Evolutionary conservation across 495 filamentous ascomycete species (phyloP), one percentile per base, ranked within the genome.

Genomic region (Tuber microsphaerosporum): DNA sequence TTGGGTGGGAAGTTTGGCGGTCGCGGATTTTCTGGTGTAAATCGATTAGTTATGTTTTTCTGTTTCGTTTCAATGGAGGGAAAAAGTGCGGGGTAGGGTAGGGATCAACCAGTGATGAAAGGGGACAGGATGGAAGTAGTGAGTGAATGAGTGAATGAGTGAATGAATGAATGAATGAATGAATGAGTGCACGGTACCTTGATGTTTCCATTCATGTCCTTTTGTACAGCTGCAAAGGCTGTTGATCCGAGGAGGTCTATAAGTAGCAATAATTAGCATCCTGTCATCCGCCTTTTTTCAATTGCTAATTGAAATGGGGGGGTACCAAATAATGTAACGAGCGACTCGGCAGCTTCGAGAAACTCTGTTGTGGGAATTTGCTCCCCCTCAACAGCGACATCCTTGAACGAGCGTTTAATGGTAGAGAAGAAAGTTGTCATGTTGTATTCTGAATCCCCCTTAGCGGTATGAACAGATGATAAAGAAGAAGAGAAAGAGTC

Each of bases 171-270:
- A 48, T 73, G 61, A 68, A 70, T 9, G n/a, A 37, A 48, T 44
- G 61, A 68, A 70, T 9, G n/a, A 37, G 44, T 44, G 12, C 2
- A 56, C 82, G 84, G 74, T 83, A 97, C 94, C 89, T 93, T 93
- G 84, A 99, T 89, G 83, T 99, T 99, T 82, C 93, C 93, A 14
- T 89, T 79, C 87, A 99, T 91, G 84, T 99, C 95, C 76, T 85
- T 91, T 87, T 97, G 97, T 75, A 99, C 94, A 41, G 91, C 90
- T 8, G 84, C 88, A 86, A 98, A 97, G 75, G 94, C 93, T 20
- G 89, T 86, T 48, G 90, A 92, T 69, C 93, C 93, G 43, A 98
- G 88, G 46, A 92, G 84, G 83, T 97, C 94, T 97, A 77, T 65
- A 7, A 6, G 69, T 73, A 26, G 51, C 41, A 74, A 72, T 42